phyloP scores from a whole-genome alignment of 805 yeast species.

The Starmerella scarabaei region DNA sequence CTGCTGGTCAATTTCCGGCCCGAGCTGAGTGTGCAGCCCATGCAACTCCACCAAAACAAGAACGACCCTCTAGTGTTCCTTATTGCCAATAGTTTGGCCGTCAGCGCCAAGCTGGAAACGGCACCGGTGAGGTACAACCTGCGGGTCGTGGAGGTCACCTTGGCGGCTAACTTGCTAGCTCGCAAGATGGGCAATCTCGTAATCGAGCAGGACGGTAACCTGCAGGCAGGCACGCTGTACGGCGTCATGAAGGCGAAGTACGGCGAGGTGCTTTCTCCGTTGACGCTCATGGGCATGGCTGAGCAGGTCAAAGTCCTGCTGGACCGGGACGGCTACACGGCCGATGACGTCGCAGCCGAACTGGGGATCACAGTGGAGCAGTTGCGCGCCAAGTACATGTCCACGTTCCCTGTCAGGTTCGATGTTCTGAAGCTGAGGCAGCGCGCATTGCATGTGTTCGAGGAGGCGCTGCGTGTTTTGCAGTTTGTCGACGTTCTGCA shows the following conservation, averaged over 20 bases:
- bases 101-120: slow-evolving; percentile 54
- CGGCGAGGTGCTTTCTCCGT: slow-evolving; percentile 28
- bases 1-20: slow-evolving; percentile 52
- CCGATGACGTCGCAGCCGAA: slow-evolving; percentile 35
- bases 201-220: slow-evolving; percentile 38
- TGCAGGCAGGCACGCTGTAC: slow-evolving; percentile 46
- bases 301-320: slow-evolving; percentile 35
- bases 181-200: slow-evolving; percentile 31
- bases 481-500: slow-evolving; percentile 34
- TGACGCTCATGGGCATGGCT: slow-evolving; percentile 32
- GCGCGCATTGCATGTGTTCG: slow-evolving; percentile 50
- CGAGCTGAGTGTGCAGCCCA: slow-evolving; percentile 39
- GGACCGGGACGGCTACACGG: slow-evolving; percentile 36
- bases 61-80: slow-evolving; percentile 39
- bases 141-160: slow-evolving; percentile 57
- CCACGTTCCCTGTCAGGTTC: slow-evolving; percentile 45
- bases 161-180: slow-evolving; percentile 52
- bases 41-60: slow-evolving; percentile 39
- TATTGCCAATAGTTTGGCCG: slow-evolving; percentile 50
- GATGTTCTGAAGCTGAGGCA: slow-evolving; percentile 42
- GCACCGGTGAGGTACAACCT: slow-evolving; percentile 58
- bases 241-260: slow-evolving; percentile 47
- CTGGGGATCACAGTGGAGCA: slow-evolving; percentile 34
- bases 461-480: slow-evolving; percentile 48
- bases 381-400: slow-evolving; percentile 35